These are phyloP conservation scores for Phoma sp. DNA, from an alignment of 2,329 filamentous ascomycete species.

Conservation along the genomic window DNA sequence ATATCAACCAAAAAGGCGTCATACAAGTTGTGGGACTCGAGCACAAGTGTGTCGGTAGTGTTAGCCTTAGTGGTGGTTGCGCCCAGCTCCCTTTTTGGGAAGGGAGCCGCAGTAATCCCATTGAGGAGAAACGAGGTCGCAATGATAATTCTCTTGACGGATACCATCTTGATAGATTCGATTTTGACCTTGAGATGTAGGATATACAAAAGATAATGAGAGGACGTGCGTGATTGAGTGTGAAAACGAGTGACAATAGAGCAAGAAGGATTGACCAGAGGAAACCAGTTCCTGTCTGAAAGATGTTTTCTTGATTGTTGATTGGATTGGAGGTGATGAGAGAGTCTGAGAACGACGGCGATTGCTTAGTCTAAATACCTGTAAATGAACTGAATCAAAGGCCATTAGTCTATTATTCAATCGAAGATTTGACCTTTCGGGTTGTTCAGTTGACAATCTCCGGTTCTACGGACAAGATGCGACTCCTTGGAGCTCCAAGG, in stretches of 20 bases:
- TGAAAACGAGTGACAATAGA: neutral
- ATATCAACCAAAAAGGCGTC: neutral
- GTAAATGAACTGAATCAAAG: too few species aligned
- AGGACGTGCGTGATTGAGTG: neutral
- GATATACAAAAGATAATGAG: too few species aligned
- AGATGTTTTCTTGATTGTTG: too few species aligned
- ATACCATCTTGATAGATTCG: neutral
- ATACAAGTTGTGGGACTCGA: too few species aligned
- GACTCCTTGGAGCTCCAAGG: neutral
- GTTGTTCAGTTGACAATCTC: neutral
- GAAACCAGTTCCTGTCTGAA: slow-evolving; percentile 1
- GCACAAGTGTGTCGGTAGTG: too few species aligned
- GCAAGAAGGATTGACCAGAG: neutral
- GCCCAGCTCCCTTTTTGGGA: neutral
- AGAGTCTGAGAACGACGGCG: neutral
- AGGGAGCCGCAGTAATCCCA: neutral
- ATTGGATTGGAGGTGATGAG: neutral
- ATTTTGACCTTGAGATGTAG: too few species aligned
- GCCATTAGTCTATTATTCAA: too few species aligned
- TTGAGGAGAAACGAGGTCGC: neutral
- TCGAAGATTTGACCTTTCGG: too few species aligned
- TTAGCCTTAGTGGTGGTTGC: too few species aligned
- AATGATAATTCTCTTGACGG: neutral
- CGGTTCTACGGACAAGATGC: neutral
- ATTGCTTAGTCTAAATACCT: neutral